Evolutionary conservation across 495 filamentous ascomycete genomes (phyloP).

Genomic region (Articulospora tetracladia): DNA sequence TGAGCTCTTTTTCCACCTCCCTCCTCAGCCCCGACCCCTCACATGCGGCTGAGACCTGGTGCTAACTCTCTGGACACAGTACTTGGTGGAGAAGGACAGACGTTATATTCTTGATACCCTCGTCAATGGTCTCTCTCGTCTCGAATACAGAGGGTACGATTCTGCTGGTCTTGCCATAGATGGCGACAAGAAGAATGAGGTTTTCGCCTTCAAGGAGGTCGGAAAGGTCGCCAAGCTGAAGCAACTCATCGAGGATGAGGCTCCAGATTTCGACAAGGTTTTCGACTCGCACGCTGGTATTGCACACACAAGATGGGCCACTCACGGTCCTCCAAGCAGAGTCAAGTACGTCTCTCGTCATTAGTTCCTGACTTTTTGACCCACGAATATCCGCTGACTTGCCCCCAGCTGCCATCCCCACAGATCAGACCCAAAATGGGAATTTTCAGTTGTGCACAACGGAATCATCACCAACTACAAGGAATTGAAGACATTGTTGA

Average conservation of each 20-base stretch:
- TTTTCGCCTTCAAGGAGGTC: constrained; percentile 96
- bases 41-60: constrained; percentile 35
- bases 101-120: constrained; percentile 92
- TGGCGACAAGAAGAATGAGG: constrained; percentile 97
- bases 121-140: constrained; percentile 68
- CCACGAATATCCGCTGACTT: not conserved
- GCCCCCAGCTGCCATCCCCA: constrained; percentile 91
- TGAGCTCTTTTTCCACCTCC: not conserved
- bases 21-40: not conserved
- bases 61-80: constrained; percentile 30
- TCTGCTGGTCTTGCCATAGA: constrained; percentile 95
- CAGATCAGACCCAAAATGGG: constrained; percentile 80
- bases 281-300: constrained; percentile 98
- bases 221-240: constrained; percentile 97
- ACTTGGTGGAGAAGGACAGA: constrained; percentile 92
- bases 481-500: constrained; percentile 89
- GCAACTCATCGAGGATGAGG: constrained; percentile 72
- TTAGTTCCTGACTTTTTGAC: not conserved
- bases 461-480: constrained; percentile 99
- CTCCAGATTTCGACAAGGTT: constrained; percentile 81
- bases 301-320: constrained; percentile 98
- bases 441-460: constrained; percentile 97
- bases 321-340: constrained; percentile 73
- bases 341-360: not conserved
- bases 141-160: constrained; percentile 97